phyloP scores from a whole-genome alignment of 164 flowering plant genomes.

The Tetracentron sinense region DNA sequence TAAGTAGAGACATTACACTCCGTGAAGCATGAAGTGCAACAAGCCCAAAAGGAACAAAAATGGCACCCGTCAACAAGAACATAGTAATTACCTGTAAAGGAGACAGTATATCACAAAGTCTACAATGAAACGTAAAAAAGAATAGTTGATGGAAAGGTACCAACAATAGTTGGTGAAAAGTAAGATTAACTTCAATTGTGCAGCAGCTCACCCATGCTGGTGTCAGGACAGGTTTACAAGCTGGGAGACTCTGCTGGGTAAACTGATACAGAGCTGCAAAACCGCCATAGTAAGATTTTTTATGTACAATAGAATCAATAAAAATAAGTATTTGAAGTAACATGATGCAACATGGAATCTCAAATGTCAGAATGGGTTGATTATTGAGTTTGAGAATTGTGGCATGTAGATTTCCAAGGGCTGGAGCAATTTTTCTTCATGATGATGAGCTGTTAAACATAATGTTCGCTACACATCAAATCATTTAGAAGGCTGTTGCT shows the following conservation, averaged over 20 bases:
- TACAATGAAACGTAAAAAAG: background rate
- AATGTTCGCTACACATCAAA: too few relatives aligned
- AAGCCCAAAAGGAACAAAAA: constrained; percentile 71
- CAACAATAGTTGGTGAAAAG: background rate
- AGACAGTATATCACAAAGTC: constrained; percentile 5
- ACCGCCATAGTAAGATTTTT: constrained; percentile 12
- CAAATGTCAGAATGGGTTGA: background rate
- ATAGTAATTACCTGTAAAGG: constrained; percentile 56
- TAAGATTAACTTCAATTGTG: background rate
- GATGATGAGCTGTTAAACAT: too few relatives aligned
- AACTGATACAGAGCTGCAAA: constrained; percentile 57
- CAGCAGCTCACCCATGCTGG: constrained; percentile 58
- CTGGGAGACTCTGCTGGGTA: constrained; percentile 79
- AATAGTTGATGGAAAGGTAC: too few relatives aligned
- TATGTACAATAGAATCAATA: background rate
- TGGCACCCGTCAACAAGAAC: constrained; percentile 50
- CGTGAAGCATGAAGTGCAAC: constrained; percentile 55
- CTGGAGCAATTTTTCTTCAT: background rate
- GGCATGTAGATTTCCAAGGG: background rate
- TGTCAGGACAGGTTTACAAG: constrained; percentile 83
- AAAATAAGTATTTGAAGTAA: background rate
- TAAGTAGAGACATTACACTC: constrained; percentile 38
- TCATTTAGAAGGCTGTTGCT: too few relatives aligned
- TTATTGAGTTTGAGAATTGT: background rate
- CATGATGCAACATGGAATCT: background rate